These are phyloP conservation scores for Camellia lanceoleosa DNA, from an alignment of 148 eudicot genomes.

Conservation along the genomic window DNA sequence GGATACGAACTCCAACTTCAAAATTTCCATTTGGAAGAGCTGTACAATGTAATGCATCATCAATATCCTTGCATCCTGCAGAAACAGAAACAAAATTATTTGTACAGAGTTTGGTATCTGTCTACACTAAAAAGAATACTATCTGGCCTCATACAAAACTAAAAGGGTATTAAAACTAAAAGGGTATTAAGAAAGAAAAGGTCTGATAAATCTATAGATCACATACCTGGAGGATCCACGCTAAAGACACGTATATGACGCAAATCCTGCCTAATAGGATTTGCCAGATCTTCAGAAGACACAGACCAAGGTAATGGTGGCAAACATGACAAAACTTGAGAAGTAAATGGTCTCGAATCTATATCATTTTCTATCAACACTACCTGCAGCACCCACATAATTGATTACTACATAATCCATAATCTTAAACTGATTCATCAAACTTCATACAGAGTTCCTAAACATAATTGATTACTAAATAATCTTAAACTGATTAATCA, in stretches of 20 bases:
- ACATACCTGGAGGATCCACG: slow-evolving; percentile 95
- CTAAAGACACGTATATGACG: slow-evolving; percentile 85
- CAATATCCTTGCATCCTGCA: slow-evolving; percentile 96
- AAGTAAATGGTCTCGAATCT: slow-evolving; percentile 81
- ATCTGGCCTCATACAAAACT: background rate
- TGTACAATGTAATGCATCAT: slow-evolving; percentile 93
- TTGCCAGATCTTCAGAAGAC: slow-evolving; percentile 67
- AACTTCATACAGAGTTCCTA: background rate
- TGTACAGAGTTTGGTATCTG: background rate
- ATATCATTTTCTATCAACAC: slow-evolving; percentile 94
- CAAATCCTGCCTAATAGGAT: slow-evolving; percentile 86
- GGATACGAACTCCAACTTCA: slow-evolving; percentile 99
- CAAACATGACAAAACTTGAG: slow-evolving; percentile 91
- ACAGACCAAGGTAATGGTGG: slow-evolving; percentile 98
- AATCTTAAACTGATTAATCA: background rate
- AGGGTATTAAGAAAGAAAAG: background rate
- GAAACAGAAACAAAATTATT: slow-evolving; percentile 10
- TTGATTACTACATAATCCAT: slow-evolving; percentile 8
- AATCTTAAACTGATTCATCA: background rate
- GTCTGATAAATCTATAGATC: slow-evolving; percentile 1
- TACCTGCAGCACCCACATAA: slow-evolving; percentile 53
- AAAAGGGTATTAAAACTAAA: background rate
- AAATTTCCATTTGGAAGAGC: slow-evolving; percentile 84
- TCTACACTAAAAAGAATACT: slow-evolving; percentile 6
- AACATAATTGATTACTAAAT: slow-evolving; percentile 10